Base-by-base conservation (phyloP, 1,139 yeast species). In the Kodamaea sp. region DNA sequence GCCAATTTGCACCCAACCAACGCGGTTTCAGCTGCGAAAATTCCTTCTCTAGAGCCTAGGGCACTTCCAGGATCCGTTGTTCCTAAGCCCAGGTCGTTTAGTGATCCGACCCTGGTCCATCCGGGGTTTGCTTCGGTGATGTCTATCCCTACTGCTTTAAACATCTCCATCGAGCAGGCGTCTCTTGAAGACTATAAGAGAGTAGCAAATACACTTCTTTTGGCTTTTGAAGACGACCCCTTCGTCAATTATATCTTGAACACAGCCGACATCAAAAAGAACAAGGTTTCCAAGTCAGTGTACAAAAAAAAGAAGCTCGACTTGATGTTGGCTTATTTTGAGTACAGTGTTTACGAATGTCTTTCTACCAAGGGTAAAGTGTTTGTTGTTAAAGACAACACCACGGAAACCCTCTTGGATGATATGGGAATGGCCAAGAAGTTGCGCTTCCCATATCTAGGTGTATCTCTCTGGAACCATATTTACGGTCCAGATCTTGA, bases 221-320 rank as follows among this genome's bases (percentile, higher is more conserved):
- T 63, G 34, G 63, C 71, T 4, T 67, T 67, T 42, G 66, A 61
- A 38, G 55, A 63, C 28, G 73, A 67, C 51, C 73, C 73, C 26
- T 66, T 66, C 46, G 60, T 62, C 36, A 66, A 66, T 43, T 64
- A 63, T 40, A 61, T 66, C 26, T 57, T 66, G 40, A 63, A 63
- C 43, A 66, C 72, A 7, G 39, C 42, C 9, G 42, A 46, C 24
- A 53, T 54, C 35, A 48, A 54, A 23, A 50, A 46, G 32, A 43
- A 49, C 15, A 46, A 45, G 28, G 49, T 50, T 15, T 20, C 39
- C 21, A 45, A 42, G 22, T 31, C 43, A n/a, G 33, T 33, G 23
- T 49, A 50, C 37, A 52, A 55, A 29, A 50, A 47, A 43, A 57
- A 56, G 38, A 66, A 66, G 47, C 51, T 52, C 41, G 66, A 63